These are phyloP conservation scores for Punica granatum DNA, from an alignment of 345 rosid species.

Conservation along the genomic window DNA sequence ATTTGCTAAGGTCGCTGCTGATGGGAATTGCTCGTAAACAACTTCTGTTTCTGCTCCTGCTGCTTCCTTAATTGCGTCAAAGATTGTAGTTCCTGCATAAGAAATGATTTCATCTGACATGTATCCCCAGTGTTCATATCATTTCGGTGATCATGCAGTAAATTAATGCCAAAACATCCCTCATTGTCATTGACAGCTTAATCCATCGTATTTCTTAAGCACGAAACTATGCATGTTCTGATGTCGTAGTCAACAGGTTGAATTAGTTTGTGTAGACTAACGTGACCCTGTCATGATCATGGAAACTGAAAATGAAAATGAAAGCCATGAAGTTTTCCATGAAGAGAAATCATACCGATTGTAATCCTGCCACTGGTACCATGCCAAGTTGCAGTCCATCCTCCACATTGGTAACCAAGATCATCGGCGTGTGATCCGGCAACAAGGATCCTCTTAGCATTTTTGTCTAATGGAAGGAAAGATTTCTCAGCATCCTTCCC, in stretches of 20 bases:
- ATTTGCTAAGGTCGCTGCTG: conserved; percentile 41
- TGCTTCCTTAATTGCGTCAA: conserved; percentile 55
- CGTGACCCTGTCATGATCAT: neutral
- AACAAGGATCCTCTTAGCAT: conserved; percentile 57
- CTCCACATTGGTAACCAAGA: conserved; percentile 92
- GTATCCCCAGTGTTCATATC: neutral
- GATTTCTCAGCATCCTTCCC: conserved; percentile 47
- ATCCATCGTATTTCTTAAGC: conserved; percentile 3
- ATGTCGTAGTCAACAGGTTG: neutral
- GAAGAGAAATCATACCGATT: conserved; percentile 39
- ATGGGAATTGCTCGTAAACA: conserved; percentile 45
- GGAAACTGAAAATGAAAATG: neutral
- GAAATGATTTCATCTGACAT: conserved; percentile 1
- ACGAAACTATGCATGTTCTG: neutral
- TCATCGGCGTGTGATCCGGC: conserved; percentile 78
- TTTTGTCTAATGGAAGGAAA: conserved; percentile 65
- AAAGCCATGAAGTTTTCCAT: neutral
- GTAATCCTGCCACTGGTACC: conserved; percentile 78
- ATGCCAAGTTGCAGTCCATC: conserved; percentile 70
- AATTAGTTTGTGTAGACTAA: neutral
- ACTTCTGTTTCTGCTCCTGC: conserved; percentile 66
- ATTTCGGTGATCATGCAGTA: neutral
- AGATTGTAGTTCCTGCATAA: conserved; percentile 61
- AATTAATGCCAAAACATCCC: neutral
- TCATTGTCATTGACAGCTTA: neutral